Conservation (phyloP, 2,329 filamentous ascomycete genomes). For the Ascochyta lentis region DNA sequence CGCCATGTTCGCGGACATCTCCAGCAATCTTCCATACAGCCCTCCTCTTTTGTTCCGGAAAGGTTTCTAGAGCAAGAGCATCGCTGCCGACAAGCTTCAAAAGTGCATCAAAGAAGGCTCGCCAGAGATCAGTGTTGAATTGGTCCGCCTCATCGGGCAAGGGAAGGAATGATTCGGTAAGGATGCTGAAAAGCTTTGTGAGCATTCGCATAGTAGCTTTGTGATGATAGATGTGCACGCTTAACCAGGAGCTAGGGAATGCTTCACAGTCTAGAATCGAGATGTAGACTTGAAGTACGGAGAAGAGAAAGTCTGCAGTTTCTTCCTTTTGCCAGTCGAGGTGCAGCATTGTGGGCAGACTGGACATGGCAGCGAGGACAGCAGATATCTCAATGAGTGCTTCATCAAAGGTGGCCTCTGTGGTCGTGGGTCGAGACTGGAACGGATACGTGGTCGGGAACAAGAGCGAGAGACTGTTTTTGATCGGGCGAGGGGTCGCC, state of each 20-base stretch:
- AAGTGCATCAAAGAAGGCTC: conserved; percentile 87
- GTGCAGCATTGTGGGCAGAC: conserved; percentile 74
- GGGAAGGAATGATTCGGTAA: conserved; percentile 85
- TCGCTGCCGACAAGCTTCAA: conserved; percentile 89
- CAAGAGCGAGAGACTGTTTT: conserved; percentile 75
- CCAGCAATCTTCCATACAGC: conserved; percentile 99
- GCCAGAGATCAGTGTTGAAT: conserved; percentile 95
- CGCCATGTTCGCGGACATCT: conserved; percentile 90
- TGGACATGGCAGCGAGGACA: conserved; percentile 81
- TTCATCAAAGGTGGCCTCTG: conserved; percentile 76
- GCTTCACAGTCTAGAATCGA: conserved; percentile 89
- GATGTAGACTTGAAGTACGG: conserved; percentile 82
- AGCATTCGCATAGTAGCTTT: conserved; percentile 86
- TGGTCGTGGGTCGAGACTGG: conserved; percentile 71
- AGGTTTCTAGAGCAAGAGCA: conserved; percentile 88
- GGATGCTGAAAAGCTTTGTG: conserved; percentile 78
- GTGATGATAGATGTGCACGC: conserved; percentile 90
- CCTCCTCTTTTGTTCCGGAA: conserved; percentile 93
- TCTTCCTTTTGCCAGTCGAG: conserved; percentile 78
- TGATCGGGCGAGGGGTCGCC: conserved; percentile 65
- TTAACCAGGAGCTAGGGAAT: conserved; percentile 89
- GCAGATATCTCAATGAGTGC: conserved; percentile 87
- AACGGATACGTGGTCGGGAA: conserved; percentile 94
- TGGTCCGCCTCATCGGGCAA: conserved; percentile 88
- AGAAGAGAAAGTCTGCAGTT: conserved; percentile 75